Evolutionary conservation across 768 basidiomycete species (phyloP).

Genomic region (Leccinum subgranulosum): DNA sequence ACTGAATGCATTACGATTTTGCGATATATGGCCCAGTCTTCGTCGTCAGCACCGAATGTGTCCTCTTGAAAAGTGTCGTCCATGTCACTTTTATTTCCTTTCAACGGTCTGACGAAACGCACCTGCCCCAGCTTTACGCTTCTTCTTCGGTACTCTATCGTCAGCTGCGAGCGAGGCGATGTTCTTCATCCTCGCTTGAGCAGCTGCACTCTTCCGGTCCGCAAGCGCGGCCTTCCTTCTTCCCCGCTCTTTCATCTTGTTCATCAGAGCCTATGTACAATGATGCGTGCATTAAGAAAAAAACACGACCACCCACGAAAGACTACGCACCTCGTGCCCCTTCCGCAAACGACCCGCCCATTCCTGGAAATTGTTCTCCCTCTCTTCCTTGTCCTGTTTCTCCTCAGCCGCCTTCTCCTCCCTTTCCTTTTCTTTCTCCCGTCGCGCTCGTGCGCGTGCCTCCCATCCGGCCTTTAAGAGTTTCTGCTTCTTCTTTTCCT

Average conservation of each 20-base stretch:
- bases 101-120: slow-evolving; percentile 12
- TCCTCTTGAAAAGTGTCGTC: slow-evolving; percentile 59
- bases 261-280: slow-evolving; percentile 62
- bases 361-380: slow-evolving; percentile 62
- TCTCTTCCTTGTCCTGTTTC: slow-evolving; percentile 66
- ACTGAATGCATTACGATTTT: slow-evolving; percentile 68
- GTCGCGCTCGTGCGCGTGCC: slow-evolving; percentile 76
- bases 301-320: neutral
- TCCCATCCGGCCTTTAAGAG: slow-evolving; percentile 93
- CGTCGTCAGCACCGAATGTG: slow-evolving; percentile 90
- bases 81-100: neutral
- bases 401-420: slow-evolving; percentile 63
- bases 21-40: slow-evolving; percentile 96
- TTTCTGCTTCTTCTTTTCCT: slow-evolving; percentile 93
- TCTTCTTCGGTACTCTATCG: slow-evolving; percentile 77
- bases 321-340: slow-evolving; percentile 71
- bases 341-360: slow-evolving; percentile 74
- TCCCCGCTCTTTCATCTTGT: slow-evolving; percentile 79
- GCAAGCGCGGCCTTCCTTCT: slow-evolving; percentile 76
- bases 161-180: slow-evolving; percentile 92
- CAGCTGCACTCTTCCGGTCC: slow-evolving; percentile 91
- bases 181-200: slow-evolving; percentile 94
- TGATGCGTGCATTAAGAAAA: neutral
- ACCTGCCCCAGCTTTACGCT: slow-evolving; percentile 82
- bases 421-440: slow-evolving; percentile 84